Conservation (phyloP, 305 asterid species). For the Ajuga reptans region DNA sequence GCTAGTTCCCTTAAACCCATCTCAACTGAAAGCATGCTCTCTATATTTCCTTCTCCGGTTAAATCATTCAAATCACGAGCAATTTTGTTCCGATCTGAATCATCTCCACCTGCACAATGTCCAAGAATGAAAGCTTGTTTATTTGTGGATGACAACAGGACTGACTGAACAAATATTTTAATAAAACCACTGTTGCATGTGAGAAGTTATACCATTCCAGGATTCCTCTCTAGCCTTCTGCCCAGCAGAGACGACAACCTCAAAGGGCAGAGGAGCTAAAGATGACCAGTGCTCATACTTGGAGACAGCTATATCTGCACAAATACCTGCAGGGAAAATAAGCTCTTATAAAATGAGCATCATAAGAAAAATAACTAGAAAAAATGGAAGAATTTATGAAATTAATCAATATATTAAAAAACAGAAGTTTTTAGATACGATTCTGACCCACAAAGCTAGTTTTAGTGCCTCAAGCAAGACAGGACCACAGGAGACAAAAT, state of each 20-base stretch:
- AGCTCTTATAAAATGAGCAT: neutral
- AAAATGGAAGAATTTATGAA: neutral
- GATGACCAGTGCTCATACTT: constrained; percentile 96
- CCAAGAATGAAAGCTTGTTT: constrained; percentile 21
- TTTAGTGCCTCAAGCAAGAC: constrained; percentile 9
- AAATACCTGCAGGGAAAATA: constrained; percentile 53
- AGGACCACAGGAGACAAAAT: constrained; percentile 11
- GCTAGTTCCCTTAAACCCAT: constrained; percentile 97
- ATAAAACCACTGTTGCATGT: constrained; percentile 16
- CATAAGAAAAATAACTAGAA: neutral
- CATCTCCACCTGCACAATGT: constrained; percentile 65
- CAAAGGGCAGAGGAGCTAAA: constrained; percentile 96
- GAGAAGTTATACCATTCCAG: constrained; percentile 57
- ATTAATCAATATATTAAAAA: no score
- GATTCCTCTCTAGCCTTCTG: constrained; percentile 92
- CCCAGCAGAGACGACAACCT: constrained; percentile 92
- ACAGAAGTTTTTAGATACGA: neutral
- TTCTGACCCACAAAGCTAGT: neutral
- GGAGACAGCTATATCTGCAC: constrained; percentile 76
- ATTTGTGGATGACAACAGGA: constrained; percentile 22
- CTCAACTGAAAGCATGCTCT: constrained; percentile 98
- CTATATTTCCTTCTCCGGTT: constrained; percentile 97
- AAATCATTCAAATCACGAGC: constrained; percentile 64
- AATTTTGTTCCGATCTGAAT: constrained; percentile 56
- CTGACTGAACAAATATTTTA: constrained; percentile 2